Base-by-base conservation (phyloP, 305 asterid genomes). In the Andrographis paniculata region DNA sequence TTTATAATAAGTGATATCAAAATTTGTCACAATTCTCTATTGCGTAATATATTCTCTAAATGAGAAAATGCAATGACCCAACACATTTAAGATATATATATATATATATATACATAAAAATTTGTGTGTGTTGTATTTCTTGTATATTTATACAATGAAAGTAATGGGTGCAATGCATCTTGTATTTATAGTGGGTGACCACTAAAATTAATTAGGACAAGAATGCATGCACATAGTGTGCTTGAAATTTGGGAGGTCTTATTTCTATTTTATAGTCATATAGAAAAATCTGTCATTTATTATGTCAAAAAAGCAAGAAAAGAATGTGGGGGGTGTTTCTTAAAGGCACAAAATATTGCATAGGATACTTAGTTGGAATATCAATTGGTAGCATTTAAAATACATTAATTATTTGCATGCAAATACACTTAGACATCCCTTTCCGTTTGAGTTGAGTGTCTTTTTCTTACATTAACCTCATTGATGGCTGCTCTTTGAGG, bases 401-500 rank as follows among this genome's bases (percentile, higher is more conserved):
- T 4, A 4, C 30, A 4, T 8, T 24, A 24, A 8, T 24, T 24
- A 3, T 3, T 24, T 24, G 42, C 56, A 39, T 45, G 52, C 49
- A 59, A 33, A 30, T 2, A 14, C 17, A 37, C 14, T 14, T 37
- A 37, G 45, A 45, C 56, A 51, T 55, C 49, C 7, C 40, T 55
- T 50, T 60, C 65, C 31, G 45, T 45, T 6, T 55, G 58, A 65
- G 63, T 50, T 60, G 53, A 30, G 51, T 20, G 71, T 65, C 59
- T 43, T 50, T n/a, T 50, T 59, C 59, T 54, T 33, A 24, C 59
- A 59, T 65, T 53, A 54, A 55, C 47, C 52, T 24, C 52, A 14
- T 48, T 24, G 45, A 48, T 31, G 36, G 36, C 20, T 48, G 14
- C 20, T 28, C 38, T 44, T 52, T 38, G 24, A 37, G 8, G 21